These are phyloP conservation scores for Cinnamomum chago DNA, from an alignment of 164 flowering plant species.

Conservation along the genomic window DNA sequence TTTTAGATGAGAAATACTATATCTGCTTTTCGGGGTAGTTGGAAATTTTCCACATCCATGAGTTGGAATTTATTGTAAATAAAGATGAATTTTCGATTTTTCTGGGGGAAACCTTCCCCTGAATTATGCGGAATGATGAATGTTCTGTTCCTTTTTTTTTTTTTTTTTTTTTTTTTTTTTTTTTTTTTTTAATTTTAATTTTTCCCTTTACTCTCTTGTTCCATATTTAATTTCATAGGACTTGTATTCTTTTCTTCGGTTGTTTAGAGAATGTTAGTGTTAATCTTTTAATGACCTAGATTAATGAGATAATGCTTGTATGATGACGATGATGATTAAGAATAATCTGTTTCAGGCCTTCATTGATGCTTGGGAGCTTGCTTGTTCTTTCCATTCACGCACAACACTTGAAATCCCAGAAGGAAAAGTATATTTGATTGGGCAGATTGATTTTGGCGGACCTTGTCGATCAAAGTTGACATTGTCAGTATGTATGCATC, in stretches of 20 bases:
- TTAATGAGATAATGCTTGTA: no score
- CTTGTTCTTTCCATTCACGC: constrained; percentile 47
- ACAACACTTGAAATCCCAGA: constrained; percentile 45
- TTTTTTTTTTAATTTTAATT: no score
- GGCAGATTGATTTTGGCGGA: constrained; percentile 63
- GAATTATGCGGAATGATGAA: neutral
- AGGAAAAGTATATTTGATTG: constrained; percentile 44
- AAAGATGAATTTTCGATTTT: neutral
- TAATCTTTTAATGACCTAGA: no score
- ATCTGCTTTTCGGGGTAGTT: neutral
- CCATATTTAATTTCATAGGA: no score
- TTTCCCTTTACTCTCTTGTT: no score
- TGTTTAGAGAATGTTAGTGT: no score
- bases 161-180: no score
- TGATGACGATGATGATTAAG: neutral
- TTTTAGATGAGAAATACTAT: neutral
- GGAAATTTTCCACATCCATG: neutral
- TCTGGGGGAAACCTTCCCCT: neutral
- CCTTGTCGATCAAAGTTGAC: constrained; percentile 67
- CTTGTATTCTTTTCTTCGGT: no score
- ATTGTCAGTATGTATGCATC: constrained; percentile 43
- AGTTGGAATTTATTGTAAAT: neutral
- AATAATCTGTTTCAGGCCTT: constrained; percentile 48
- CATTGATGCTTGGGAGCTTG: constrained; percentile 58
- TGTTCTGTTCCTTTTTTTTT: neutral